Percentiles rank a stretch among this genome's conserved stretches.
Evolutionary conservation across 1,139 yeast species (phyloP).

Genomic region (Scheffersomyces insectosa): DNA sequence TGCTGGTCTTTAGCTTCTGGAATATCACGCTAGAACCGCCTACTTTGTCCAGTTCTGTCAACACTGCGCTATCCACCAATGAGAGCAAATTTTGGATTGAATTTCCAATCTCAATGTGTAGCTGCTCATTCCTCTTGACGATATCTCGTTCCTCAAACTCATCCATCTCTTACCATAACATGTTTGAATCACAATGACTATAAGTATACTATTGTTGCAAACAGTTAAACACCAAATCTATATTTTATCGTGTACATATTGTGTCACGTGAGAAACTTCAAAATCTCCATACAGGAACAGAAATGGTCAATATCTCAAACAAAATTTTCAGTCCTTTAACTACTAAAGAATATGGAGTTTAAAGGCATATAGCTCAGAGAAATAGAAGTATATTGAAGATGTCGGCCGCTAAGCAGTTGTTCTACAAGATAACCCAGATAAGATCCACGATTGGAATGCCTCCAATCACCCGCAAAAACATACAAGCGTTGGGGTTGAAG

Average conservation of each 20-base stretch:
- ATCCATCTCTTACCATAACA: conserved; percentile 16
- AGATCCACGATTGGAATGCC: conserved; percentile 89
- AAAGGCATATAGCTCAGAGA: neutral
- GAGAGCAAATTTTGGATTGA: neutral
- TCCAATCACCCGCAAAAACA: conserved; percentile 60
- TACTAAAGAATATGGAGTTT: neutral
- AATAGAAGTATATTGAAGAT: conserved; percentile 6
- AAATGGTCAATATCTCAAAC: neutral
- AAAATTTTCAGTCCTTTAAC: neutral
- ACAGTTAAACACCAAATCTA: too few relatives aligned
- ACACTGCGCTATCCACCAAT: conserved; percentile 1
- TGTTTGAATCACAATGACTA: too few relatives aligned
- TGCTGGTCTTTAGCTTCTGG: conserved; percentile 8
- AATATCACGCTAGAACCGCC: conserved; percentile 9
- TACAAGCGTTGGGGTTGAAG: conserved; percentile 72
- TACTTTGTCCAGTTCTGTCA: conserved; percentile 6
- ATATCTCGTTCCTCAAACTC: conserved; percentile 18
- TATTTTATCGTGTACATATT: too few relatives aligned
- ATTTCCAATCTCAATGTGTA: conserved; percentile 16
- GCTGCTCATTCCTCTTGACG: conserved; percentile 17
- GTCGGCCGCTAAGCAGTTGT: conserved; percentile 17
- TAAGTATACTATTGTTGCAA: too few relatives aligned
- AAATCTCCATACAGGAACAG: too few relatives aligned
- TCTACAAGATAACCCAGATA: conserved; percentile 68
- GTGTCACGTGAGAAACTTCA: too few relatives aligned